These are phyloP conservation scores for Fusarium fracticaudum DNA, from an alignment of 2,329 filamentous ascomycete species.

Conservation along the genomic window DNA sequence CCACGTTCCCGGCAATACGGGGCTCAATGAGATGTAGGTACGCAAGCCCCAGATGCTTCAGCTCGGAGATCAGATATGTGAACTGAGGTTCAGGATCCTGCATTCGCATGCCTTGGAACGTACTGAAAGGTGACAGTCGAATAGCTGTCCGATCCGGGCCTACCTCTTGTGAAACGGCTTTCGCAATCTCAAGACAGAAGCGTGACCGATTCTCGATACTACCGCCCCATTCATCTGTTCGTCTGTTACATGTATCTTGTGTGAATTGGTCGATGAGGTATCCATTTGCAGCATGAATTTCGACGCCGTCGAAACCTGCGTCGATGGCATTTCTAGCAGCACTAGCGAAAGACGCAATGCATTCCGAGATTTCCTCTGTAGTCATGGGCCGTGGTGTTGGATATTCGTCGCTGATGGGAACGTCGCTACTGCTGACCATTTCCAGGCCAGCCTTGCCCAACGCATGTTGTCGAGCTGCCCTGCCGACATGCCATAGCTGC, in stretches of 20 bases:
- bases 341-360: conserved; percentile 2
- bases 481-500: conserved; percentile 22
- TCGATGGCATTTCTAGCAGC: conserved; percentile 2
- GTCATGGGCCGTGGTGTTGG: background rate
- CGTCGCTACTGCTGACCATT: conserved; percentile 20
- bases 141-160: conserved; percentile 64
- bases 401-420: background rate
- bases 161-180: conserved; percentile 51
- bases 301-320: conserved; percentile 8
- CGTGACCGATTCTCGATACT: conserved; percentile 58
- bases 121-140: conserved; percentile 67
- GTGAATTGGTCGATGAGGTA: conserved; percentile 21
- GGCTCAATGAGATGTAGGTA: conserved; percentile 71
- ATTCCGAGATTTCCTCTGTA: background rate
- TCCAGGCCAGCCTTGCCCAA: background rate
- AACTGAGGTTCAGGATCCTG: conserved; percentile 70
- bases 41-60: conserved; percentile 64
- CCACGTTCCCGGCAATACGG: conserved; percentile 56
- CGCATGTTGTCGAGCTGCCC: conserved; percentile 5
- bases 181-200: conserved; percentile 59
- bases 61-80: conserved; percentile 60
- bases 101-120: conserved; percentile 71
- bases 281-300: conserved; percentile 22
- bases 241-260: conserved; percentile 50
- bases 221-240: conserved; percentile 65